phyloP scores from a whole-genome alignment of 208 protist species.

The Wallacemonas sp. region DNA sequence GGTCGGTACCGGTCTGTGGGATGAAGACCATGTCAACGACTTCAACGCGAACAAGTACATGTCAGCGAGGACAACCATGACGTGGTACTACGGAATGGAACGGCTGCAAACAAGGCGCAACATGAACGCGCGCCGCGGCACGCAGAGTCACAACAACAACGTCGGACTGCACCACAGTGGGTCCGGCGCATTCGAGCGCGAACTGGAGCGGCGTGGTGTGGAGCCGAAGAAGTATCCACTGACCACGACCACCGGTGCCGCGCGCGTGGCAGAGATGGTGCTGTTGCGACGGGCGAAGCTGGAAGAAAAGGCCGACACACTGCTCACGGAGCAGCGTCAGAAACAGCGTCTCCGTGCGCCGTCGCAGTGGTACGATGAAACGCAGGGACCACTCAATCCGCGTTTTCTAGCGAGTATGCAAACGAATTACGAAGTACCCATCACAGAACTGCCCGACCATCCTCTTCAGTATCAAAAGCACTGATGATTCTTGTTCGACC shows the following conservation, averaged over 20 bases:
- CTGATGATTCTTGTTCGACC: too few relatives aligned
- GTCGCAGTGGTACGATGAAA: conserved; percentile 86
- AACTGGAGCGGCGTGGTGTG: conserved; percentile 79
- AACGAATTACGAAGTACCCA: conserved; percentile 62
- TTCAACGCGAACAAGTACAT: conserved; percentile 79
- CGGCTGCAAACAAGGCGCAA: conserved; percentile 65
- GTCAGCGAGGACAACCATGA: conserved; percentile 74
- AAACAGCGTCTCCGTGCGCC: conserved; percentile 21
- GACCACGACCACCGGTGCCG: conserved; percentile 78
- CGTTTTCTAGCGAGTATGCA: conserved; percentile 80
- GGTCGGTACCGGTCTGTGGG: conserved; percentile 82
- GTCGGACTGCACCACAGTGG: conserved; percentile 86
- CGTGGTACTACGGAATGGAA: conserved; percentile 90
- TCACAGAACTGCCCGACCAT: conserved; percentile 62
- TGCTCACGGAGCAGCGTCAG: conserved; percentile 46
- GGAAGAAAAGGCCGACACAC: conserved; percentile 54
- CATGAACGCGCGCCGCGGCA: conserved; percentile 55
- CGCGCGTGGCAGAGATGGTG: conserved; percentile 86
- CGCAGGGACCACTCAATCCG: conserved; percentile 79
- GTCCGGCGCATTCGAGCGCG: conserved; percentile 82
- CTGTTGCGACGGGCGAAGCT: conserved; percentile 74
- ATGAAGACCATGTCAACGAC: conserved; percentile 92
- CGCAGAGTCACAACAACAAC: conserved; percentile 89
- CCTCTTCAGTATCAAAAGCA: conserved; percentile 37
- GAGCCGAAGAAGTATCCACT: conserved; percentile 85